Percentiles rank a stretch among this genome's conserved stretches.
phyloP scores from a whole-genome alignment of 2,329 filamentous ascomycete genomes.

The Sporothrix globosa region DNA sequence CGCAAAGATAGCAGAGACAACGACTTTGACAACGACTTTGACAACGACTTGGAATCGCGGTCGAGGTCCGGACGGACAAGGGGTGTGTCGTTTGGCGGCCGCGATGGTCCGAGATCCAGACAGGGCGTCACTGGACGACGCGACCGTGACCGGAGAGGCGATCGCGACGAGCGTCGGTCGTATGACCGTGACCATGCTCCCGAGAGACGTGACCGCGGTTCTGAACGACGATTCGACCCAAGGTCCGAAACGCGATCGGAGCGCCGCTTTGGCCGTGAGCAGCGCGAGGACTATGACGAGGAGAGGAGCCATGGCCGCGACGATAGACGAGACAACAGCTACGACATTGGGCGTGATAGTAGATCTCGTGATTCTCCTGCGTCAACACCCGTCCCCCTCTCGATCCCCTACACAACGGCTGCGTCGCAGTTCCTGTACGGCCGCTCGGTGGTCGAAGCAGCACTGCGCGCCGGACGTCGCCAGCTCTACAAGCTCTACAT shows the following conservation, averaged over 20 bases:
- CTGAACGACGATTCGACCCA: not conserved
- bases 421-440: slow-evolving; percentile 93
- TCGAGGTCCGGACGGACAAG: not conserved
- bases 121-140: not conserved
- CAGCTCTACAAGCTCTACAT: slow-evolving; percentile 85
- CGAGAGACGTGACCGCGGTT: not conserved
- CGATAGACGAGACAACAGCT: not conserved
- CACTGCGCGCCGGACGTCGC: slow-evolving; percentile 67
- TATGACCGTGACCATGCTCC: not conserved
- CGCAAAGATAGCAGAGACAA: not conserved
- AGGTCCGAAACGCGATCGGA: not conserved
- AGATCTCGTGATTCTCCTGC: not conserved
- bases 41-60: not conserved
- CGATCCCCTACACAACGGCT: slow-evolving; percentile 69
- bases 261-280: not conserved
- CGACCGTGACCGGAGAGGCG: not conserved
- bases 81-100: not conserved
- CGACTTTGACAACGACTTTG: no score
- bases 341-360: not conserved
- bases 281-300: not conserved
- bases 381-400: slow-evolving; percentile 35
- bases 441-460: slow-evolving; percentile 73
- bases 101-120: not conserved
- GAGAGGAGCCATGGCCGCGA: not conserved
- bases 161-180: not conserved